A percentile compares a stretch with the other conserved stretches of the same genome.
Evolutionary conservation across 345 rosid species (phyloP).

Genomic region (Heritiera littoralis): DNA sequence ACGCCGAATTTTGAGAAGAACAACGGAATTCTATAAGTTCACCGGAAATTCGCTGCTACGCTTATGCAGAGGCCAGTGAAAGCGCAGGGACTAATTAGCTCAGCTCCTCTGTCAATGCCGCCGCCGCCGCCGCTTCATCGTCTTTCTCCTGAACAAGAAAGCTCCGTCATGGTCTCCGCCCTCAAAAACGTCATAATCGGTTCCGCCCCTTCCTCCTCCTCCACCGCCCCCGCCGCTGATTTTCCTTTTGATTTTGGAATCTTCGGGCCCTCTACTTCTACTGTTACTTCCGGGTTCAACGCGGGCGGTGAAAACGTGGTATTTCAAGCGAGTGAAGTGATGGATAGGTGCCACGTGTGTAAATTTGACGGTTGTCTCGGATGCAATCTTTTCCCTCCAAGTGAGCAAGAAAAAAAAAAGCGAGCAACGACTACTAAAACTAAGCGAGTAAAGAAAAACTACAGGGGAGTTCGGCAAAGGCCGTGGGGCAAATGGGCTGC

Average conservation of each 20-base stretch:
- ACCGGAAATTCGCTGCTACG: background rate
- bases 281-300: background rate
- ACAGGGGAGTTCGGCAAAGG: slow-evolving; percentile 93
- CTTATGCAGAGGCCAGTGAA: slow-evolving; percentile 38
- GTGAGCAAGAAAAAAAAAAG: slow-evolving; percentile 22
- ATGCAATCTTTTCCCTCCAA: slow-evolving; percentile 74
- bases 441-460: slow-evolving; percentile 59
- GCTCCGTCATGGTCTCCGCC: slow-evolving; percentile 59
- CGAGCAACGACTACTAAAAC: slow-evolving; percentile 10
- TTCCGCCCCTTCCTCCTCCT: background rate
- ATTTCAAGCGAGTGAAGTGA: slow-evolving; percentile 31
- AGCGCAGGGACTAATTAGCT: slow-evolving; percentile 23
- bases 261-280: background rate
- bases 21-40: background rate
- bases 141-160: slow-evolving; percentile 60
- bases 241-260: slow-evolving; percentile 8
- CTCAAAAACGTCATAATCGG: slow-evolving; percentile 34
- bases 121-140: slow-evolving; percentile 17
- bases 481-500: slow-evolving; percentile 99
- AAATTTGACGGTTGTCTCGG: slow-evolving; percentile 70
- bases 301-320: background rate
- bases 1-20: too few species aligned
- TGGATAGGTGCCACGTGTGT: slow-evolving; percentile 62
- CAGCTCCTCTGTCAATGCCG: background rate
- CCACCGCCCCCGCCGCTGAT: background rate